Percentiles rank a stretch among this genome's conserved stretches.
These are phyloP conservation scores for Chlorella sp. DNA, from an alignment of 139 green algal genomes.

Conservation along the genomic window DNA sequence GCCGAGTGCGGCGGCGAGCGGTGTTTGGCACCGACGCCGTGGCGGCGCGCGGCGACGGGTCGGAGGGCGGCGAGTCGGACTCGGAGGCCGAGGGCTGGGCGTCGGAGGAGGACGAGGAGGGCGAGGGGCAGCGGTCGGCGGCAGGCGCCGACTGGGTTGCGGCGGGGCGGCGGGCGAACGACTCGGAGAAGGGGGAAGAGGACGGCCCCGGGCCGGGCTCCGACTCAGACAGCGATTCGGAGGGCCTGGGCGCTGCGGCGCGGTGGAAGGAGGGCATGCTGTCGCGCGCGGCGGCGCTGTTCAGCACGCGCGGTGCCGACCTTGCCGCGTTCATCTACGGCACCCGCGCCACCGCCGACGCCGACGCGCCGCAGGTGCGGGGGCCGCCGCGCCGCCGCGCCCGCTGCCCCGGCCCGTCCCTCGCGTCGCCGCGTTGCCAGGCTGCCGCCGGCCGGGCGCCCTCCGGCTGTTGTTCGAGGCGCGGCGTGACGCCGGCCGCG, in stretches of 20 bases:
- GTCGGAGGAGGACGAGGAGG: conserved; percentile 36
- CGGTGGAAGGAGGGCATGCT: conserved; percentile 66
- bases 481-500: too few species aligned
- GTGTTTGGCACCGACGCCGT: conserved; percentile 42
- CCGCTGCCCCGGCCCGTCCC: too few species aligned
- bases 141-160: conserved; percentile 3
- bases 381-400: too few species aligned
- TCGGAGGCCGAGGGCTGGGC: too few species aligned
- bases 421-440: too few species aligned
- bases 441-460: too few species aligned
- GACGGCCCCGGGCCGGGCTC: background rate
- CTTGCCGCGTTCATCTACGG: conserved; percentile 65
- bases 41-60: background rate
- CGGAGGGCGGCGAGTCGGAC: conserved; percentile 5
- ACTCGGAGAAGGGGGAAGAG: conserved; percentile 15
- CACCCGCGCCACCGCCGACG: conserved; percentile 7
- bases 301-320: conserved; percentile 47
- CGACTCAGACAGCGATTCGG: conserved; percentile 3
- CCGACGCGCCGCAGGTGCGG: too few species aligned
- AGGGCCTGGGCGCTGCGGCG: conserved; percentile 48
- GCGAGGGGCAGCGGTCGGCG: conserved; percentile 1
- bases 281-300: conserved; percentile 41
- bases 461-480: too few species aligned
- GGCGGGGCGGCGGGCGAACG: background rate
- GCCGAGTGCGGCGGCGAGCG: conserved; percentile 58